Percentiles rank a stretch among this genome's conserved stretches.
These are phyloP conservation scores for Trichoderma gracile DNA, from an alignment of 2,329 filamentous ascomycete species.

Conservation along the genomic window DNA sequence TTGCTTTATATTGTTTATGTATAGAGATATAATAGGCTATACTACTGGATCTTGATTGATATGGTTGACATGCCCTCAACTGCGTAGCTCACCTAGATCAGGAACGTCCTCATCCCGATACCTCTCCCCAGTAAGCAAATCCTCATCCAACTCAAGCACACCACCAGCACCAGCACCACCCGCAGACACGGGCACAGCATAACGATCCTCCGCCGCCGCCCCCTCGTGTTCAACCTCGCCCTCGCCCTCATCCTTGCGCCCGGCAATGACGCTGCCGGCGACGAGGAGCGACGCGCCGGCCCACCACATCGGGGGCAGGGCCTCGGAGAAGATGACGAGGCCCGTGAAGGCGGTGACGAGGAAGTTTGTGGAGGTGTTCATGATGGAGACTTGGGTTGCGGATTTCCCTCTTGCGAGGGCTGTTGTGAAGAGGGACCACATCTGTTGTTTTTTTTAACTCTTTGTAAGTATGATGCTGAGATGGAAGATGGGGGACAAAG, in stretches of 20 bases:
- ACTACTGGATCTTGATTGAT: background rate
- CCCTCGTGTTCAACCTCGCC: slow-evolving; percentile 18
- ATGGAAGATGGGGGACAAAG: background rate
- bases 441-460: slow-evolving; percentile 44
- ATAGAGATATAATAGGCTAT: too few relatives aligned
- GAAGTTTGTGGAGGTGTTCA: slow-evolving; percentile 83
- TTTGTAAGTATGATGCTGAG: background rate
- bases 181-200: slow-evolving; percentile 34
- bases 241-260: slow-evolving; percentile 60
- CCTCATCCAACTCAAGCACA: slow-evolving; percentile 30
- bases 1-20: slow-evolving; percentile 1
- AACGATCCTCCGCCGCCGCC: slow-evolving; percentile 28
- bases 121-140: slow-evolving; percentile 30
- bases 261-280: slow-evolving; percentile 76
- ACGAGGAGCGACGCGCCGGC: slow-evolving; percentile 70
- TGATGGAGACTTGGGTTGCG: slow-evolving; percentile 76
- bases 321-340: slow-evolving; percentile 68
- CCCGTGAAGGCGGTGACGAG: slow-evolving; percentile 74
- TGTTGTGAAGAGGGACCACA: slow-evolving; percentile 82
- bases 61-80: background rate
- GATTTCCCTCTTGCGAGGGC: slow-evolving; percentile 73
- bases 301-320: slow-evolving; percentile 74
- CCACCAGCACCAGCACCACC: background rate
- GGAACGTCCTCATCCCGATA: slow-evolving; percentile 41
- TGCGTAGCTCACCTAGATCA: slow-evolving; percentile 38